Conservation (phyloP, 768 basidiomycete species). For the Tylopilus subfusipes region DNA sequence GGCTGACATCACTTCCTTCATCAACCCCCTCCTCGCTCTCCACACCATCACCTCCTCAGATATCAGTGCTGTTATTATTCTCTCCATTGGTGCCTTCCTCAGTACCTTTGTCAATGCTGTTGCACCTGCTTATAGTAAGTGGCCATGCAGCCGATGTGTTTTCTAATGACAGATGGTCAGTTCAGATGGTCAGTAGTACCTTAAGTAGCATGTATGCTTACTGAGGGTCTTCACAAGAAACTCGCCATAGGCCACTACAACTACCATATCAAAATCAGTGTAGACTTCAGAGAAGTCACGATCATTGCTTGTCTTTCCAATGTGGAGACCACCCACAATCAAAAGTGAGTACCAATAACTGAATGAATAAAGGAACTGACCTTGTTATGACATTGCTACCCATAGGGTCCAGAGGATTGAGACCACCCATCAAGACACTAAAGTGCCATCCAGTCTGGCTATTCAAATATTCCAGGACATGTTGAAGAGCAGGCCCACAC, state of each 20-base stretch:
- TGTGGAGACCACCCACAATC: no score
- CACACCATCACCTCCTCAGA: no score
- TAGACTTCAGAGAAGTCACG: neutral
- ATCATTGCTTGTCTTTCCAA: no score
- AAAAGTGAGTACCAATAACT: neutral
- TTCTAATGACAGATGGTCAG: no score
- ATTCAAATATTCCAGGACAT: neutral
- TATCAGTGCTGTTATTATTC: no score
- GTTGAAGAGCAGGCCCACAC: neutral
- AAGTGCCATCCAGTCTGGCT: neutral
- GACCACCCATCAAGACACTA: neutral
- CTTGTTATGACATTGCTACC: neutral
- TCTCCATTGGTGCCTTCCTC: no score
- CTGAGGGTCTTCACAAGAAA: neutral
- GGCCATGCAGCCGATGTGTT: no score
- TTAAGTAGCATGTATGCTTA: neutral
- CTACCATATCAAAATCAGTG: neutral
- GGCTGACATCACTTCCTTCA: no score
- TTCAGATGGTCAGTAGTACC: no score
- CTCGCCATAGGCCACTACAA: neutral
- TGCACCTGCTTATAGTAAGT: no score
- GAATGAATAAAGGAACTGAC: neutral
- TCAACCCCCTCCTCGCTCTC: no score
- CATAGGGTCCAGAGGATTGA: neutral
- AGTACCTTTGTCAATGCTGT: no score